Conservation (phyloP, 2,329 filamentous ascomycete species). For the Dryadomyces quercivorus region DNA sequence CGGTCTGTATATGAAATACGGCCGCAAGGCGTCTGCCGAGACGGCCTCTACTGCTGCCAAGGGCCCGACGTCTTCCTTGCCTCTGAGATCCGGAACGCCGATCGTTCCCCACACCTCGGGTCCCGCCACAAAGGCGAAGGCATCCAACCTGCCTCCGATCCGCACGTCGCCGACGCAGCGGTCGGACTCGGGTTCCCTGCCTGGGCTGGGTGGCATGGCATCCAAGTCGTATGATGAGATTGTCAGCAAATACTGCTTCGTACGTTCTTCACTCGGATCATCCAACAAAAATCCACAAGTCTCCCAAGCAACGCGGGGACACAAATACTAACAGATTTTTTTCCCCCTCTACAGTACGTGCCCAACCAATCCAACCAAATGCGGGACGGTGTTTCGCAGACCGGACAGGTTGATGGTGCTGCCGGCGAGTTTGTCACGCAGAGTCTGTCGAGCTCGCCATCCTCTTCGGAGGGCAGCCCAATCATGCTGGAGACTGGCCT, state of each 20-base stretch:
- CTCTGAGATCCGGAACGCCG: conserved; percentile 7
- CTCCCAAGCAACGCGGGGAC: conserved; percentile 19
- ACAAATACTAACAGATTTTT: conserved; percentile 6
- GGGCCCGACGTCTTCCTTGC: conserved; percentile 9
- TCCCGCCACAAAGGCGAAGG: conserved; percentile 1
- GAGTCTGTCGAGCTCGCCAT: conserved; percentile 22
- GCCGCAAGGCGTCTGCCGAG: conserved; percentile 21
- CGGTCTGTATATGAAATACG: conserved; percentile 43
- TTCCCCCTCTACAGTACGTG: conserved; percentile 38
- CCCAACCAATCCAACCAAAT: conserved; percentile 43
- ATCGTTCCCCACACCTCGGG: conserved; percentile 3
- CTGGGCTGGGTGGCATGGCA: conserved; percentile 45
- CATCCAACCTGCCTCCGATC: conserved; percentile 1
- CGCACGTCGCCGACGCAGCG: not conserved
- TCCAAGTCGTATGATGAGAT: conserved; percentile 92
- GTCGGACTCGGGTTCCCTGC: conserved; percentile 13
- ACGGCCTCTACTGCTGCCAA: conserved; percentile 4
- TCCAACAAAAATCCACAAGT: conserved; percentile 8
- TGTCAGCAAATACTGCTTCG: conserved; percentile 99
- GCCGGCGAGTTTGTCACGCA: conserved; percentile 22
- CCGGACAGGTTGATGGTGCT: conserved; percentile 29
- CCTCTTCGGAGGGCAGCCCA: conserved; percentile 25
- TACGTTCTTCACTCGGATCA: conserved; percentile 52
- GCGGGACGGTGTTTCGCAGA: conserved; percentile 32
- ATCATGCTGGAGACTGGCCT: conserved; percentile 15